Evolutionary conservation across 495 filamentous ascomycete species (phyloP).

Genomic region (Hapsidospora chrysogenum): DNA sequence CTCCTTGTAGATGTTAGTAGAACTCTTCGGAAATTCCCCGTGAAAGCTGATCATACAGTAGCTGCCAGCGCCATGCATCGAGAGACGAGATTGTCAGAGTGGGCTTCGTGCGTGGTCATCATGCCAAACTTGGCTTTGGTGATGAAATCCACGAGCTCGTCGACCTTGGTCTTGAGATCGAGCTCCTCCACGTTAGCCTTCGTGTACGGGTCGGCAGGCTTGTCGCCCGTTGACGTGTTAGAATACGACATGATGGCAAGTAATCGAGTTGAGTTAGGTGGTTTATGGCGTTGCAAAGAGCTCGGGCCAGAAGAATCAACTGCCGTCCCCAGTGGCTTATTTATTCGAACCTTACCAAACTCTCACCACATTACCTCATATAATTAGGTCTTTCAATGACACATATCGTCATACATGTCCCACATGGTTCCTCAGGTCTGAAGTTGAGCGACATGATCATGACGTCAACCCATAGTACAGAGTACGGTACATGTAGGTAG

Average conservation of each 20-base stretch:
- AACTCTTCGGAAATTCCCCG: not conserved
- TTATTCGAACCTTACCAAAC: no score
- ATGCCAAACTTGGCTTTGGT: conserved; percentile 61
- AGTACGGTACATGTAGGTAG: no score
- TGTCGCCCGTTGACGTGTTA: conserved; percentile 41
- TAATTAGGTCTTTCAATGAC: no score
- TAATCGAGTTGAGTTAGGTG: no score
- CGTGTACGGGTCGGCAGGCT: conserved; percentile 64
- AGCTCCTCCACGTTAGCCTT: conserved; percentile 49
- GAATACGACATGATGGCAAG: conserved; percentile 26
- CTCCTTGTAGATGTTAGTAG: conserved; percentile 33
- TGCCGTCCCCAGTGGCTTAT: no score
- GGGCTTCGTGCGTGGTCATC: conserved; percentile 46
- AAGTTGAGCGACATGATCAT: no score
- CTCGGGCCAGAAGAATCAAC: no score
- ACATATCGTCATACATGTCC: no score
- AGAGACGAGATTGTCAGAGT: conserved; percentile 41
- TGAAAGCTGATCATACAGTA: conserved; percentile 40
- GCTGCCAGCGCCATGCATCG: conserved; percentile 82
- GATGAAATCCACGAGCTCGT: conserved; percentile 55
- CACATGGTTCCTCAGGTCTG: no score
- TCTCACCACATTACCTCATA: no score
- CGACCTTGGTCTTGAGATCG: conserved; percentile 58
- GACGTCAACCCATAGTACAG: no score
- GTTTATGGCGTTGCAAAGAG: no score